Conservation (phyloP, 805 yeast genomes). For the Nakazawaea pomicola region DNA sequence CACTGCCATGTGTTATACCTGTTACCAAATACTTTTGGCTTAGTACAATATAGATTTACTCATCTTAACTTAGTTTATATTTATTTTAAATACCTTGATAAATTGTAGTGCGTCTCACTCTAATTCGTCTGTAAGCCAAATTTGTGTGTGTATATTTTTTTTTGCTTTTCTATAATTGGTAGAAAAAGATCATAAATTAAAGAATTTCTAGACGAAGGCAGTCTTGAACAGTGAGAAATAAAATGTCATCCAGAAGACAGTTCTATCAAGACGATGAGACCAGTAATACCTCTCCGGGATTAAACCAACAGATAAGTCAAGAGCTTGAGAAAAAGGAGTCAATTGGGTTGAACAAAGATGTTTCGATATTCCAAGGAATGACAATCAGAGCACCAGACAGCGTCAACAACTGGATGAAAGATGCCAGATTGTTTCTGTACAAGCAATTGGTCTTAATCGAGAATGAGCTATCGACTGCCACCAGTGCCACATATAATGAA, state of each 20-base stretch:
- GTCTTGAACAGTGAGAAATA: too few species aligned
- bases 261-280: conserved; percentile 52
- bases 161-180: neutral
- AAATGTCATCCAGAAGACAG: conserved; percentile 27
- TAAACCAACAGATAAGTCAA: conserved; percentile 30
- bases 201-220: too few species aligned
- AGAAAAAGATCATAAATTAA: too few species aligned
- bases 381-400: conserved; percentile 44
- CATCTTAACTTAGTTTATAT: too few species aligned
- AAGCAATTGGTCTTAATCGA: conserved; percentile 30
- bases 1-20: conserved; percentile 61
- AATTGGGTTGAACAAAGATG: conserved; percentile 25
- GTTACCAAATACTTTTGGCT: conserved; percentile 46
- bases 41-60: too few species aligned
- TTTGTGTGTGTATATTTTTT: neutral
- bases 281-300: conserved; percentile 43
- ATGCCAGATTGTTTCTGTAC: conserved; percentile 33
- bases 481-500: conserved; percentile 43
- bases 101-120: too few species aligned
- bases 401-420: conserved; percentile 38
- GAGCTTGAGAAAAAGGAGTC: conserved; percentile 35
- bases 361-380: conserved; percentile 45
- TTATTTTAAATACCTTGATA: too few species aligned
- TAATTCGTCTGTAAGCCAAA: neutral
- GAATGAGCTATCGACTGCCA: conserved; percentile 43